Conservation (phyloP, 139 green algal species). For the Coccomyxa sp. region DNA sequence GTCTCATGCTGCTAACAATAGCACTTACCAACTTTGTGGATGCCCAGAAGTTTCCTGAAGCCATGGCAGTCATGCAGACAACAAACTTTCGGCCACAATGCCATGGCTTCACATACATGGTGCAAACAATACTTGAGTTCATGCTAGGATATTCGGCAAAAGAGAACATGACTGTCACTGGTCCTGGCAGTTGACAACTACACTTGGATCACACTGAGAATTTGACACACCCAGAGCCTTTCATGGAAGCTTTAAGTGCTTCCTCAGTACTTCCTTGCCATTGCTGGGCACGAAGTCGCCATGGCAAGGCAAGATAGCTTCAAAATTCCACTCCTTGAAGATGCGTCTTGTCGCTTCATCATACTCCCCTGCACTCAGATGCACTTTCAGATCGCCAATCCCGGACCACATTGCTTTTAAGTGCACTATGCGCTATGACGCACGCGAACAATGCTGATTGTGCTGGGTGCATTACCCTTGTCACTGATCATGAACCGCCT, state of each 20-base stretch:
- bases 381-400: not conserved
- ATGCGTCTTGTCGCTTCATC: slow-evolving; percentile 17
- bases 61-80: no score
- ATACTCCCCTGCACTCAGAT: slow-evolving; percentile 15
- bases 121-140: no score
- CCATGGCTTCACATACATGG: no score
- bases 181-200: no score
- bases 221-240: no score
- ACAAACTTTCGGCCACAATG: no score
- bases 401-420: not conserved
- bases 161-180: no score
- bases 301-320: slow-evolving; percentile 56
- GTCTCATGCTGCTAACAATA: no score
- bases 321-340: slow-evolving; percentile 34
- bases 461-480: slow-evolving; percentile 6
- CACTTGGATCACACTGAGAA: no score
- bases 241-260: slow-evolving; percentile 8
- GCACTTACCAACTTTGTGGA: no score
- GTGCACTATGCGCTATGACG: not conserved
- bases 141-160: no score
- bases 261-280: slow-evolving; percentile 19
- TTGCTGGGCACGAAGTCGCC: slow-evolving; percentile 25
- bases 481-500: slow-evolving; percentile 50
- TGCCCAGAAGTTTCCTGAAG: no score
- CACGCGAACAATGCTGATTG: not conserved